Evolutionary conservation across 192 early-diverging fungal genomes (phyloP).

Genomic region (Neocallimastix lanati): DNA sequence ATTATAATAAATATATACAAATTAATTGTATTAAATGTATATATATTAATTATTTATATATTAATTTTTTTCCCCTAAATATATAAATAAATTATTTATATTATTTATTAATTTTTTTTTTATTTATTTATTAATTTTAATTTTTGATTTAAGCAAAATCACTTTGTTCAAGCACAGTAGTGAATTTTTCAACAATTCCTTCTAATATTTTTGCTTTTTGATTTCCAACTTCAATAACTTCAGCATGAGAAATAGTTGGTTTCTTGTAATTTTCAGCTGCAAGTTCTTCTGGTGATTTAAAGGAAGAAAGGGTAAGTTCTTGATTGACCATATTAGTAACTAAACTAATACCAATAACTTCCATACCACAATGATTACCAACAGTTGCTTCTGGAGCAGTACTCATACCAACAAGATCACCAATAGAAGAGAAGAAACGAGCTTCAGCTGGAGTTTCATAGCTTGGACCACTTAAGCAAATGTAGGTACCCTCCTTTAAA

Average conservation of each 20-base stretch:
- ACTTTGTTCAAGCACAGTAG: background rate
- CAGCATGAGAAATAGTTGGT: background rate
- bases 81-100: too few species aligned
- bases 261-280: background rate
- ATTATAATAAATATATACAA: too few species aligned
- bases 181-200: background rate
- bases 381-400: conserved; percentile 76
- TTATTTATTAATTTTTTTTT: too few species aligned
- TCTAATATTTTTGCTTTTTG: background rate
- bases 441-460: conserved; percentile 78
- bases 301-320: background rate
- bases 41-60: too few species aligned
- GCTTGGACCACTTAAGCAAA: conserved; percentile 73
- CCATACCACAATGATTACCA: conserved; percentile 66
- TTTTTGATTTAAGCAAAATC: background rate
- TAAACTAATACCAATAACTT: conserved; percentile 57
- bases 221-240: background rate
- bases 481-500: conserved; percentile 64
- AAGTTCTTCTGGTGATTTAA: background rate
- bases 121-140: too few species aligned
- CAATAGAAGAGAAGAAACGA: conserved; percentile 36
- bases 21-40: too few species aligned
- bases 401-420: conserved; percentile 76
- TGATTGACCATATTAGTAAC: conserved; percentile 51
- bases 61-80: too few species aligned